Evolutionary conservation across 169 alveolate genomes (phyloP).

Genomic region (Plasmodium inui): DNA sequence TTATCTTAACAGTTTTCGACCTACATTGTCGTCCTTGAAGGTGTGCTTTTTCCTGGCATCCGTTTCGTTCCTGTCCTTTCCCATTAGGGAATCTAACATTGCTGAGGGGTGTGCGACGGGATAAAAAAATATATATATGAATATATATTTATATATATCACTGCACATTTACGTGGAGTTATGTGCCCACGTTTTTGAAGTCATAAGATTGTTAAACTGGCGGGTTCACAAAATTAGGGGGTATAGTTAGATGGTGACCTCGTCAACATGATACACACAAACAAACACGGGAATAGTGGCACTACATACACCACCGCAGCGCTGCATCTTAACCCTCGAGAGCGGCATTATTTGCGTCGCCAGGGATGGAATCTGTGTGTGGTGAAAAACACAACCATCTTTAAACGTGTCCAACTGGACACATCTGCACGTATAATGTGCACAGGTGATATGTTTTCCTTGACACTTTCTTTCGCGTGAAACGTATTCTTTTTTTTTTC

Average conservation of each 20-base stretch:
- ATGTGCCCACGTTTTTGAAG: not conserved
- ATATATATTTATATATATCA: not conserved
- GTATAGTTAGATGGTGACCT: not conserved
- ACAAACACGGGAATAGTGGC: not conserved
- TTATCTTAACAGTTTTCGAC: not conserved
- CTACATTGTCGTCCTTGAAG: conserved; percentile 78
- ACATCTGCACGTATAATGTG: not conserved
- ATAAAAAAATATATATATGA: not conserved
- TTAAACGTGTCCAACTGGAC: not conserved
- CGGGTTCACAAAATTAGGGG: not conserved
- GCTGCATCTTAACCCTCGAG: not conserved
- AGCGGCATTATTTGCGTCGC: not conserved
- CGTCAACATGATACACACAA: not conserved
- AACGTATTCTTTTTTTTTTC: not conserved
- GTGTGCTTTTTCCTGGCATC: conserved; percentile 73
- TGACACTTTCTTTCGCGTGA: not conserved
- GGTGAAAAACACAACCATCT: not conserved
- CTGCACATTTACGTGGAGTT: not conserved
- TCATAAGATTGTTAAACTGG: conserved; percentile 1
- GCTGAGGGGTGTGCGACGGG: conserved; percentile 28
- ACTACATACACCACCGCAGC: not conserved
- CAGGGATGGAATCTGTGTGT: not conserved
- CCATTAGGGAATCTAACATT: conserved; percentile 86
- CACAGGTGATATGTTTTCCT: not conserved
- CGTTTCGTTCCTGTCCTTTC: conserved; percentile 83